phyloP scores from a whole-genome alignment of 176 grass and related monocot genomes.

The Triticum turgidum region DNA sequence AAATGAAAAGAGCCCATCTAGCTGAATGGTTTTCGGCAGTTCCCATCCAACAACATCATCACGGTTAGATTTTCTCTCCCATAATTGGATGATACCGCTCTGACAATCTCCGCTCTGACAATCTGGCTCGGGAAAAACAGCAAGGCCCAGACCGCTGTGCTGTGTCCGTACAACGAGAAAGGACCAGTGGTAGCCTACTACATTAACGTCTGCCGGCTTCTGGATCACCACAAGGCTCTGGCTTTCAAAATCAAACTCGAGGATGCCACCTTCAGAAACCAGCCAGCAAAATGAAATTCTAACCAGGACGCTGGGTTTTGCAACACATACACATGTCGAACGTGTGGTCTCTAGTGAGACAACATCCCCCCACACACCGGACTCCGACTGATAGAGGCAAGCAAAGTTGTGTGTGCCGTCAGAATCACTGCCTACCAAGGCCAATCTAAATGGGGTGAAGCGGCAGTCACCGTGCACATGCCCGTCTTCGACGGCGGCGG shows the following conservation, averaged over 20 bases:
- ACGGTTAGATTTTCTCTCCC: not conserved
- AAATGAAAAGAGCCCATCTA: not conserved
- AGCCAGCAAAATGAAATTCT: not conserved
- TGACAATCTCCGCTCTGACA: not conserved
- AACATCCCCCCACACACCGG: not conserved
- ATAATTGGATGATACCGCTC: not conserved
- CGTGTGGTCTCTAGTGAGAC: not conserved
- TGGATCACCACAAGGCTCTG: not conserved
- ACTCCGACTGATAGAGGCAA: not conserved
- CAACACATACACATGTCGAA: not conserved
- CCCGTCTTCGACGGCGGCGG: not conserved
- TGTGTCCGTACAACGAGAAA: not conserved
- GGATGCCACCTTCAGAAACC: not conserved
- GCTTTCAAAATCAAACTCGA: not conserved
- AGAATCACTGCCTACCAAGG: not conserved
- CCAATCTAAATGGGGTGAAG: not conserved
- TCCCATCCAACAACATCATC: not conserved
- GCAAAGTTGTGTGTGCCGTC: not conserved
- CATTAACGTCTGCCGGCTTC: not conserved
- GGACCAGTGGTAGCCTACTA: too few relatives aligned
- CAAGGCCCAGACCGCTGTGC: not conserved
- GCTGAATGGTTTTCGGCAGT: not conserved
- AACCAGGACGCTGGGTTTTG: not conserved
- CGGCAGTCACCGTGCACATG: not conserved
- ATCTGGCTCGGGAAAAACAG: not conserved